Conservation (phyloP, 768 basidiomycete species). For the Lactarius indigo region DNA sequence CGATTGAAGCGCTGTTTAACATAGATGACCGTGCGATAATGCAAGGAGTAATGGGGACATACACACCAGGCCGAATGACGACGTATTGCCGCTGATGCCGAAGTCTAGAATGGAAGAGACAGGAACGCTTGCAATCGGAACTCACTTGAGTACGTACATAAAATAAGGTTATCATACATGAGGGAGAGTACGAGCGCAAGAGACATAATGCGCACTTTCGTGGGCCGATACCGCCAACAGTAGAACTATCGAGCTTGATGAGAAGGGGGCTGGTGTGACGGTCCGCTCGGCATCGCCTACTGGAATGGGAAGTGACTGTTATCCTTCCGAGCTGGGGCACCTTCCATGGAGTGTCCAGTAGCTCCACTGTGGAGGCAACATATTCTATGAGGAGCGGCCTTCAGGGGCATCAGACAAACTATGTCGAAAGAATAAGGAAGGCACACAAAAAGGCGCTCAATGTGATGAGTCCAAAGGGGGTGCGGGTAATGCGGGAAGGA, state of each 20-base stretch:
- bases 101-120: slow-evolving; percentile 7
- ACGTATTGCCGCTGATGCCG: slow-evolving; percentile 77
- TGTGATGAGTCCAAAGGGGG: slow-evolving; percentile 47
- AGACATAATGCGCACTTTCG: slow-evolving; percentile 47
- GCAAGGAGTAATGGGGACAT: background rate
- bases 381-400: slow-evolving; percentile 82
- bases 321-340: slow-evolving; percentile 74
- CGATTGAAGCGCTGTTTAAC: slow-evolving; percentile 56
- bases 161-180: slow-evolving; percentile 62
- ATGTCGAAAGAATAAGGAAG: background rate
- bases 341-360: slow-evolving; percentile 54
- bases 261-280: background rate
- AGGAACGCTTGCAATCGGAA: background rate
- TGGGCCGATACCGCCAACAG: slow-evolving; percentile 77
- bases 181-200: background rate
- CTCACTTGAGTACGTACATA: slow-evolving; percentile 77
- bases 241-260: slow-evolving; percentile 52
- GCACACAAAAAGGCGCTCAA: slow-evolving; percentile 82
- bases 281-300: slow-evolving; percentile 34
- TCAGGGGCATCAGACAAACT: background rate
- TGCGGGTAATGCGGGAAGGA: too few relatives aligned
- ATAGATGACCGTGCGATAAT: slow-evolving; percentile 3
- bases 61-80: slow-evolving; percentile 56
- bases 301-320: slow-evolving; percentile 67
- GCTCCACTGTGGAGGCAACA: slow-evolving; percentile 74